Evolutionary conservation across 1,284 basidiomycete genomes (phyloP).

Genomic region (Neolentinus lepideus): DNA sequence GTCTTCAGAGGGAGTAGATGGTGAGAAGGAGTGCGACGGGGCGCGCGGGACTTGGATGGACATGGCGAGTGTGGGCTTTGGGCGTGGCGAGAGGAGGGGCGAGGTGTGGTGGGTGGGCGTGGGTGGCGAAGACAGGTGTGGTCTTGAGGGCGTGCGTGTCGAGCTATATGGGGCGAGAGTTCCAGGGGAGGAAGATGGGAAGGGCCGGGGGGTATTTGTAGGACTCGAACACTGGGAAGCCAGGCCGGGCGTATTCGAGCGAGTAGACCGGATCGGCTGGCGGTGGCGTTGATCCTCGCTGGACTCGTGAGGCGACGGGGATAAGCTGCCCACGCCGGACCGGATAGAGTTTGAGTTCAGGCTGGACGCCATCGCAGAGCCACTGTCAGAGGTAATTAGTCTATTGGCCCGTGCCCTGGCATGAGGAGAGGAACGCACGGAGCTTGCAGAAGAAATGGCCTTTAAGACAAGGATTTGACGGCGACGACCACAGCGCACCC

Average conservation of each 20-base stretch:
- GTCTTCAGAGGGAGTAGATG: too few species aligned
- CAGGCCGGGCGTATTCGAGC: not conserved
- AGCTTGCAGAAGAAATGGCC: too few species aligned
- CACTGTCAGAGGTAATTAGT: too few species aligned
- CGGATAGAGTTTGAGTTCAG: too few species aligned
- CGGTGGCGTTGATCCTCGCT: not conserved
- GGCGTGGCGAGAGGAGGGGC: not conserved
- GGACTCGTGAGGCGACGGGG: not conserved
- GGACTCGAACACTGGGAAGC: not conserved
- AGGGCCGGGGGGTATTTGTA: not conserved
- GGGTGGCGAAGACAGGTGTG: not conserved
- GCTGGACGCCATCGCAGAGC: too few species aligned
- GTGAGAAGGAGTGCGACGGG: conserved; percentile 12
- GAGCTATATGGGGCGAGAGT: not conserved
- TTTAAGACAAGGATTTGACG: not conserved
- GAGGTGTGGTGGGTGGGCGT: not conserved
- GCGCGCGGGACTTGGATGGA: conserved; percentile 25
- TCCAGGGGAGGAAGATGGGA: too few species aligned
- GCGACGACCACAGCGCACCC: not conserved
- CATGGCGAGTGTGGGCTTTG: conserved; percentile 22
- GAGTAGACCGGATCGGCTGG: not conserved
- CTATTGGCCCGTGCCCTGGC: too few species aligned
- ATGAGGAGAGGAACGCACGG: too few species aligned
- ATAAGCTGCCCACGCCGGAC: not conserved
- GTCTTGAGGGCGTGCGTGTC: not conserved